phyloP scores from a whole-genome alignment of 441 rosid species.

The Macaranga tanarius region DNA sequence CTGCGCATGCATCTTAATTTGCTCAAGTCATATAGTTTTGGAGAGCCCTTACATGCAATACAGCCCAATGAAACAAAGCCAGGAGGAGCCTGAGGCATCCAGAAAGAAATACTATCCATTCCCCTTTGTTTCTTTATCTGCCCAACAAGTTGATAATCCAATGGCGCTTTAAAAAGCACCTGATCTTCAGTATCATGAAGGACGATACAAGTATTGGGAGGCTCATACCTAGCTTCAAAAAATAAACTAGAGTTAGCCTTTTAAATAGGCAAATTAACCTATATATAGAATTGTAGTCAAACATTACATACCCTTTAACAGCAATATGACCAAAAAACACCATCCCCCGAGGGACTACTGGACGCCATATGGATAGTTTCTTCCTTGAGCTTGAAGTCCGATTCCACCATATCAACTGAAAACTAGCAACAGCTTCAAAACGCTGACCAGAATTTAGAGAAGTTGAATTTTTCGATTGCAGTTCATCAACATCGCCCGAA shows the following conservation, averaged over 20 bases:
- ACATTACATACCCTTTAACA: conserved; percentile 70
- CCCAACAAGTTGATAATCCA: conserved; percentile 77
- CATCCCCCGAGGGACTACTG: conserved; percentile 71
- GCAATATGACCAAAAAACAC: conserved; percentile 95
- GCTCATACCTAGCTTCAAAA: conserved; percentile 63
- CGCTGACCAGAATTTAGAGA: conserved; percentile 56
- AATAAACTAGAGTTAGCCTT: conserved; percentile 20
- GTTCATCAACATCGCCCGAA: conserved; percentile 33
- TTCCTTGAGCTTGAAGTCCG: conserved; percentile 69
- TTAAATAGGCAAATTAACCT: conserved; percentile 10
- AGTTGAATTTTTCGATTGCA: conserved; percentile 35
- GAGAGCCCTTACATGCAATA: conserved; percentile 75
- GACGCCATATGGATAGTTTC: conserved; percentile 91
- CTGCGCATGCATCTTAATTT: conserved; percentile 77
- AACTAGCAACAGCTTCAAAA: conserved; percentile 83
- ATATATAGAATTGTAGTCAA: conserved; percentile 9
- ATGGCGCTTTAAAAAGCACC: conserved; percentile 63
- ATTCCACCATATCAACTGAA: conserved; percentile 91
- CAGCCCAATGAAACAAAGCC: conserved; percentile 95
- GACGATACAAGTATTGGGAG: conserved; percentile 82
- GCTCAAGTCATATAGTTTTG: conserved; percentile 64
- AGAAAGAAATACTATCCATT: conserved; percentile 78
- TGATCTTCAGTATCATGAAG: conserved; percentile 70
- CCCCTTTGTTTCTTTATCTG: conserved; percentile 86
- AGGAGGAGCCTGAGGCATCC: conserved; percentile 98